A percentile compares a stretch with the other conserved stretches of the same genome.
These are phyloP conservation scores for Aspergillus asperescens DNA, from an alignment of 495 filamentous ascomycete species.

Conservation along the genomic window DNA sequence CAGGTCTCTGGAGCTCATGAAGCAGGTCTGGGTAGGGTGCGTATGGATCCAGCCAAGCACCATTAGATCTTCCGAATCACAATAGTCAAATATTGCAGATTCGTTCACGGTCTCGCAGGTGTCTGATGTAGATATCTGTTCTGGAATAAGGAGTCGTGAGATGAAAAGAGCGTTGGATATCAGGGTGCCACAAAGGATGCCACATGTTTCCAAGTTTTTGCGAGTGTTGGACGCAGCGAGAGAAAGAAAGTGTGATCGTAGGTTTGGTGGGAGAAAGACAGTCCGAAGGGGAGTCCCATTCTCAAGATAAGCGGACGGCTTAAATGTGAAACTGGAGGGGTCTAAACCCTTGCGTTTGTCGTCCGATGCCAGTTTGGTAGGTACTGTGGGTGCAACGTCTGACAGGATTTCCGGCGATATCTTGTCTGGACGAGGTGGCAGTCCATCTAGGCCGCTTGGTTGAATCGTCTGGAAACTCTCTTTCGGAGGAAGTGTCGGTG, in stretches of 20 bases:
- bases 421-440: conserved; percentile 35
- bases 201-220: conserved; percentile 85
- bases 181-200: conserved; percentile 83
- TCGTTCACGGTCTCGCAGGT: conserved; percentile 94
- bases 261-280: conserved; percentile 72
- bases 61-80: conserved; percentile 76
- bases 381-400: conserved; percentile 19
- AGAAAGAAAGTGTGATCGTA: conserved; percentile 67
- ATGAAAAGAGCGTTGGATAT: conserved; percentile 94
- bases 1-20: conserved; percentile 90
- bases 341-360: conserved; percentile 32
- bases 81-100: conserved; percentile 76
- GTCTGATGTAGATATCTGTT: conserved; percentile 82
- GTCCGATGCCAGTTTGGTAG: conserved; percentile 25
- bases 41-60: conserved; percentile 98
- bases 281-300: conserved; percentile 80
- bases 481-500: conserved; percentile 50
- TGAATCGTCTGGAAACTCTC: conserved; percentile 22
- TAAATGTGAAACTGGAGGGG: conserved; percentile 66
- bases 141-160: conserved; percentile 78
- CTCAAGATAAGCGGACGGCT: conserved; percentile 80
- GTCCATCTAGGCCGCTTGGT: conserved; percentile 21
- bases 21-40: conserved; percentile 93
- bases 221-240: conserved; percentile 70
- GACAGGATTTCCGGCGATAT: conserved; percentile 9